phyloP scores from a whole-genome alignment of 2,329 filamentous ascomycete species.

The Acarospora socialis region DNA sequence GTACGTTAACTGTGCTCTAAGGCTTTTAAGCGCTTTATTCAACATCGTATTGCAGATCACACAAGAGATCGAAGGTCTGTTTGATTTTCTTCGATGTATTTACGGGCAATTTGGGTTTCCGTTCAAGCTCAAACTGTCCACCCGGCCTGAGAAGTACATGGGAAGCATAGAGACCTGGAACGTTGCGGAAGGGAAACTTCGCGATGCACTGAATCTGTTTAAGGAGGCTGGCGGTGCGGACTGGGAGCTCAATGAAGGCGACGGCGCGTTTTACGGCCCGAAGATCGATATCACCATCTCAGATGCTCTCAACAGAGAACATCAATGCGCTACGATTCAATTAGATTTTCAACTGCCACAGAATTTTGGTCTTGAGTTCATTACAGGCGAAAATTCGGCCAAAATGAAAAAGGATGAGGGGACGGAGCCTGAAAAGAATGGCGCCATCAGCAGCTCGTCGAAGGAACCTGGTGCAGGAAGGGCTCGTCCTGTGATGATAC shows the following conservation, averaged over 20 bases:
- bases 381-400: slow-evolving; percentile 51
- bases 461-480: slow-evolving; percentile 27
- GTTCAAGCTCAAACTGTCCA: slow-evolving; percentile 92
- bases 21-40: slow-evolving; percentile 9
- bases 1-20: slow-evolving; percentile 16
- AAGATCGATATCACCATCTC: slow-evolving; percentile 97
- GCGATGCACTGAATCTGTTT: slow-evolving; percentile 67
- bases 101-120: slow-evolving; percentile 75
- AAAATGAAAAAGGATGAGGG: slow-evolving; percentile 25
- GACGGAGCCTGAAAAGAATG: slow-evolving; percentile 24
- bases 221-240: slow-evolving; percentile 44
- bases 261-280: slow-evolving; percentile 95
- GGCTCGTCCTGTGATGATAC: slow-evolving; percentile 37
- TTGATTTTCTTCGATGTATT: slow-evolving; percentile 71
- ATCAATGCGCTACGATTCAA: slow-evolving; percentile 88
- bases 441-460: slow-evolving; percentile 18
- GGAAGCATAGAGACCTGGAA: slow-evolving; percentile 82
- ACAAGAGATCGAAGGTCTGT: slow-evolving; percentile 65
- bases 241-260: slow-evolving; percentile 88
- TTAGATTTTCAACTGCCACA: slow-evolving; percentile 75
- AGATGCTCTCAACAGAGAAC: slow-evolving; percentile 71
- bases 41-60: slow-evolving; percentile 40
- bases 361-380: slow-evolving; percentile 79
- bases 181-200: slow-evolving; percentile 68
- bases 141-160: slow-evolving; percentile 75